Evolutionary conservation across 2,329 filamentous ascomycete genomes (phyloP).

Genomic region (Colletotrichum eleusines): DNA sequence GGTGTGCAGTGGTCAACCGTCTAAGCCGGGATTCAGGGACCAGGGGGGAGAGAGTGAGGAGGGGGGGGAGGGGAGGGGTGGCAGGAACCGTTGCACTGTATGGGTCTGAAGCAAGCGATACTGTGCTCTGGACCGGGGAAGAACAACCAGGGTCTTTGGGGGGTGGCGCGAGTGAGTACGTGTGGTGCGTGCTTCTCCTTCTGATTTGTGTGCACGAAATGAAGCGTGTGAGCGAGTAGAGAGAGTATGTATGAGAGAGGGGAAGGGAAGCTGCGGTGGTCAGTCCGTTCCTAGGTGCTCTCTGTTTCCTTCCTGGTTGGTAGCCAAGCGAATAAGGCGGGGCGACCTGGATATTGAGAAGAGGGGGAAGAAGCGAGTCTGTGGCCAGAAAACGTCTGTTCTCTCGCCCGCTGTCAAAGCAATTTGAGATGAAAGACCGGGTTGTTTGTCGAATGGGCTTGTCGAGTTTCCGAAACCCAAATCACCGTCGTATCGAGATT

Average conservation of each 20-base stretch:
- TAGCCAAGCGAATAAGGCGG: slow-evolving; percentile 29
- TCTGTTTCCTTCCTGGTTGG: slow-evolving; percentile 29
- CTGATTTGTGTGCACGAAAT: slow-evolving; percentile 29
- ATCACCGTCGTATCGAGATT: slow-evolving; percentile 37
- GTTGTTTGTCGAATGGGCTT: slow-evolving; percentile 40
- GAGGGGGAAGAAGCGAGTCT: slow-evolving; percentile 18
- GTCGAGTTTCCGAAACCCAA: slow-evolving; percentile 31
- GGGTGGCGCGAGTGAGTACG: slow-evolving; percentile 17
- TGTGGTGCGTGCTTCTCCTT: slow-evolving; percentile 26
- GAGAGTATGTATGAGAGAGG: background rate
- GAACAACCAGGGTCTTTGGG: slow-evolving; percentile 13
- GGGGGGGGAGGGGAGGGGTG: slow-evolving; percentile 28
- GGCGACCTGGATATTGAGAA: slow-evolving; percentile 26
- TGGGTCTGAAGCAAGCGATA: background rate
- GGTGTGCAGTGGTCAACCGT: slow-evolving; percentile 30
- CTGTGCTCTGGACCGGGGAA: slow-evolving; percentile 39
- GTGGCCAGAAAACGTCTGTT: slow-evolving; percentile 32
- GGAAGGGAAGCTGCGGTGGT: background rate
- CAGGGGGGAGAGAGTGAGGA: slow-evolving; percentile 12
- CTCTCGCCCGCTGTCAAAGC: slow-evolving; percentile 34
- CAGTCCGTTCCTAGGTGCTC: slow-evolving; percentile 23
- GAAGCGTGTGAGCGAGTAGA: background rate
- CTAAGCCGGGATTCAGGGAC: slow-evolving; percentile 34
- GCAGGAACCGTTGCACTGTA: slow-evolving; percentile 34
- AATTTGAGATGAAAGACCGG: slow-evolving; percentile 39